Percentiles rank a stretch among this genome's conserved stretches.
phyloP scores from a whole-genome alignment of 2,329 filamentous ascomycete species.

The Xylaria sp. region DNA sequence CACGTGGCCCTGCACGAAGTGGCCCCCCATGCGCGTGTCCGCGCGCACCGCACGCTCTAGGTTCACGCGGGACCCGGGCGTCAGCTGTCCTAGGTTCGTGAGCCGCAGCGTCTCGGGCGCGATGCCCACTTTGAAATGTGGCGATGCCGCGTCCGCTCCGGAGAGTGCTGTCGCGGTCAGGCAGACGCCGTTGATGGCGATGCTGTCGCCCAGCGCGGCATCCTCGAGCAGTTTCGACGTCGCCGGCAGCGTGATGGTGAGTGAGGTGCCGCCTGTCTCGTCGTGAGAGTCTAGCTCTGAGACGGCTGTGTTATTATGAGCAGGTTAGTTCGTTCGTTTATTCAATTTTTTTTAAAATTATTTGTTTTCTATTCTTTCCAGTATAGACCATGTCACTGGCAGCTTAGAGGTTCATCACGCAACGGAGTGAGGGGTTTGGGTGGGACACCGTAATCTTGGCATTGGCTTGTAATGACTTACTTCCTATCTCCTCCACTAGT shows the following conservation, averaged over 20 bases:
- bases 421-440: slow-evolving; percentile 17
- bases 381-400: slow-evolving; percentile 27
- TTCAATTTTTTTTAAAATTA: neutral
- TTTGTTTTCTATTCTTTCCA: neutral
- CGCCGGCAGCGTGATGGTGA: slow-evolving; percentile 80
- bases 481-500: slow-evolving; percentile 91
- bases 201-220: slow-evolving; percentile 89
- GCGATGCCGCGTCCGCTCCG: slow-evolving; percentile 31
- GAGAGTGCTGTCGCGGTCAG: slow-evolving; percentile 85
- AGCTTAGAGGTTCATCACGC: neutral
- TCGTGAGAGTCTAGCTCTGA: slow-evolving; percentile 83
- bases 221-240: slow-evolving; percentile 82
- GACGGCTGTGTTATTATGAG: slow-evolving; percentile 70
- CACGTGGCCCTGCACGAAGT: slow-evolving; percentile 98
- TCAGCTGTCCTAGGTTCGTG: slow-evolving; percentile 88
- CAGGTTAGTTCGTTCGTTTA: slow-evolving; percentile 40
- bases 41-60: slow-evolving; percentile 93
- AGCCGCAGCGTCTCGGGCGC: slow-evolving; percentile 95
- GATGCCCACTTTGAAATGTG: slow-evolving; percentile 88
- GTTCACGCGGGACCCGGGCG: slow-evolving; percentile 77
- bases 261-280: slow-evolving; percentile 85
- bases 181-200: slow-evolving; percentile 94
- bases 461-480: slow-evolving; percentile 63
- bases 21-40: slow-evolving; percentile 94
- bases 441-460: slow-evolving; percentile 1